Evolutionary conservation across 306 rosid genomes (phyloP), one percentile per base, ranked within the genome.

Genomic region (Medicago arabica): DNA sequence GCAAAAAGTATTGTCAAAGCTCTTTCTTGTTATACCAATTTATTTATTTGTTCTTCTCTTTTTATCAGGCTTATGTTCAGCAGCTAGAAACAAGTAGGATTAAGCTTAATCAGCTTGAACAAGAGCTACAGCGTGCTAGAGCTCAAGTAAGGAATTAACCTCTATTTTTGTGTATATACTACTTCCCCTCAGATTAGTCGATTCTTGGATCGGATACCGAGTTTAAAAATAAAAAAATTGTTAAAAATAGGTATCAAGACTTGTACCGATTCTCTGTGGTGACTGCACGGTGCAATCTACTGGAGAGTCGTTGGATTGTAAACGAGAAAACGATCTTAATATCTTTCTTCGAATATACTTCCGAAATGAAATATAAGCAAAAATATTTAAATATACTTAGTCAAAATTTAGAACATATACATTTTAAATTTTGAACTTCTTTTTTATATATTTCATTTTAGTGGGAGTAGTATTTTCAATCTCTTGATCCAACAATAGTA

Each of bases 31-130:
- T 9, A 18, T 13, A 63, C 8, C 49, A 70, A 65, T 69, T 18
- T 49, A 15, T 7, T 40, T 41, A 65, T 10, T 7, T n/a, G 5
- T 36, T 13, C 31, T 9, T 60, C 4, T 80, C 15, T 81, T 15
- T 14, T 46, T 14, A 10, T 51, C 84, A 95, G 99, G 99, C 97
- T 9, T 95, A 95, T 81, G 97, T 95, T 75, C 99, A 92, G 85
- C 99, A 95, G 71, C 88, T 95, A 61, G 99, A 95, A 77, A 63
- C 96, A 4, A 95, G 99, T 85, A 92, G 97, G 81, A 90, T 95
- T 15, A 95, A 89, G 91, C 99, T 95, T 28, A 90, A 92, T 62
- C 99, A 95, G 81, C 77, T 95, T 49, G 99, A 95, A 69, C 99
- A 95, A 85, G 97, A 95, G 67, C 81, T 95, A 21, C 97, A 92